phyloP scores from a whole-genome alignment of 805 yeast genomes.

The Candida germanica region DNA sequence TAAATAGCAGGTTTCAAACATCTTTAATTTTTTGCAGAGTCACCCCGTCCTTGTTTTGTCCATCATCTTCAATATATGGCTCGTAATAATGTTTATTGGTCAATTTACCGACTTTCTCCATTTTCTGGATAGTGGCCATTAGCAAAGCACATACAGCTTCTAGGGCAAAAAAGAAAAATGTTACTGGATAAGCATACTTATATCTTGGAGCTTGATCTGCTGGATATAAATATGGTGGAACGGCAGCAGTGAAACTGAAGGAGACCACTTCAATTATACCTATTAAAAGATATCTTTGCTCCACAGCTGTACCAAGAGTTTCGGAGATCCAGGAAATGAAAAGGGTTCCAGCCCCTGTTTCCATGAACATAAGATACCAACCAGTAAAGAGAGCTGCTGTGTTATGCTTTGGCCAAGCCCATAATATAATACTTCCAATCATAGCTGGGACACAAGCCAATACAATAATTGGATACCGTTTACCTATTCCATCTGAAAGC shows the following conservation, averaged over 20 bases:
- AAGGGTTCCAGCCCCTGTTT: slow-evolving; percentile 14
- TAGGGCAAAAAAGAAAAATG: slow-evolving; percentile 16
- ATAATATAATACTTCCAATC: slow-evolving; percentile 14
- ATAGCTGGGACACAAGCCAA: slow-evolving; percentile 11
- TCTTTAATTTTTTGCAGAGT: not conserved
- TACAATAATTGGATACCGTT: slow-evolving; percentile 7
- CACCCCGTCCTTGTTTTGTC: slow-evolving; percentile 1
- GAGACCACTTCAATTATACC: slow-evolving; percentile 25
- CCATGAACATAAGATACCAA: slow-evolving; percentile 14
- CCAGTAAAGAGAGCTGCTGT: slow-evolving; percentile 16
- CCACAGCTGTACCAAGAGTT: slow-evolving; percentile 9
- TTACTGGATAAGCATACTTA: slow-evolving; percentile 28
- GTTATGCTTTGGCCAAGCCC: slow-evolving; percentile 17
- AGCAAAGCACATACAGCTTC: slow-evolving; percentile 19
- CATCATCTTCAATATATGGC: not conserved
- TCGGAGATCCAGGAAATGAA: slow-evolving; percentile 11
- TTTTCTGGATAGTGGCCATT: slow-evolving; percentile 3
- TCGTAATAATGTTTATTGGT: slow-evolving; percentile 5
- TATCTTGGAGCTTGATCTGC: slow-evolving; percentile 32
- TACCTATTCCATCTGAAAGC: slow-evolving; percentile 10
- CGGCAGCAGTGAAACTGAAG: slow-evolving; percentile 31
- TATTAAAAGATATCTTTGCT: slow-evolving; percentile 10
- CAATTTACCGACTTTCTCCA: slow-evolving; percentile 8
- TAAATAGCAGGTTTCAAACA: not conserved
- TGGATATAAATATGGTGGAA: slow-evolving; percentile 30